Percentiles rank a stretch among this genome's conserved stretches.
phyloP scores from a whole-genome alignment of 331 rosid species.

The Telfairia occidentalis region DNA sequence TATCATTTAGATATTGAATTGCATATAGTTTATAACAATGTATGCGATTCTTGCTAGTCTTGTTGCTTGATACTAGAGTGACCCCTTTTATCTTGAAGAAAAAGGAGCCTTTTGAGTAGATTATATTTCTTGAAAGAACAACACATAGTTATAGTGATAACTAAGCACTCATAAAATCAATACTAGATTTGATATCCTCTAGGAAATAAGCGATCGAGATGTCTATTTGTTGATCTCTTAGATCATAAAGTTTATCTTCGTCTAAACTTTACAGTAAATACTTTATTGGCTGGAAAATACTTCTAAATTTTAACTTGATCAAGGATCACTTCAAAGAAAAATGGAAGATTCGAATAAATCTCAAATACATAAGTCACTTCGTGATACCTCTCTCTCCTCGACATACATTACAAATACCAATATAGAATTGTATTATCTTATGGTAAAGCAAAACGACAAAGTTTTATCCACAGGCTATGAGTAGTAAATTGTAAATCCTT shows the following conservation, averaged over 20 bases:
- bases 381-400: too few species aligned
- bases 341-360: too few species aligned
- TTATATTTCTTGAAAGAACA: conserved; percentile 30
- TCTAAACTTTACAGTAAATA: background rate
- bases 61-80: conserved; percentile 53
- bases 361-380: too few species aligned
- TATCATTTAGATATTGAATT: background rate
- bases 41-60: conserved; percentile 41
- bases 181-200: conserved; percentile 38
- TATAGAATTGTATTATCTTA: too few species aligned
- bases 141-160: conserved; percentile 45
- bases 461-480: too few species aligned
- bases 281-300: background rate
- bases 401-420: too few species aligned
- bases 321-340: conserved; percentile 32
- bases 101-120: conserved; percentile 29
- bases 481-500: too few species aligned
- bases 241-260: conserved; percentile 27
- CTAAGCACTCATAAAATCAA: conserved; percentile 12
- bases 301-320: background rate
- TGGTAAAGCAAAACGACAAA: too few species aligned
- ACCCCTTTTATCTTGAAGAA: conserved; percentile 47
- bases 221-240: conserved; percentile 35
- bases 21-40: conserved; percentile 45
- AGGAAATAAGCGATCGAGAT: conserved; percentile 31